Conservation (phyloP, 306 rosid species). For the Trifolium pratense region DNA sequence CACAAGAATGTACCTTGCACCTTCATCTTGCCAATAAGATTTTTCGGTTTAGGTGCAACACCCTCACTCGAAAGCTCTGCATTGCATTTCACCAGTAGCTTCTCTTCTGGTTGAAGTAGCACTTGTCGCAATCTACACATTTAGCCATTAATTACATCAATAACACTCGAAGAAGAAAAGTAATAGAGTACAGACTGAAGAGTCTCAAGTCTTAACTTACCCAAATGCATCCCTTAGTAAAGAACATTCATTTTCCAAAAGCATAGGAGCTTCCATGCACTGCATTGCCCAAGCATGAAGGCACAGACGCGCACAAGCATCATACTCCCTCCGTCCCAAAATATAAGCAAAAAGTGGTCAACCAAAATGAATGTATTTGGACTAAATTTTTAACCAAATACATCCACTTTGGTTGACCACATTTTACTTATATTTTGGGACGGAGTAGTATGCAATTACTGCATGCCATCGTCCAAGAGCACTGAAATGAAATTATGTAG, state of each 20-base stretch:
- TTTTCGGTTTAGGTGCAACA: slow-evolving; percentile 85
- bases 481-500: slow-evolving; percentile 57
- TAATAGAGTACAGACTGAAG: slow-evolving; percentile 31
- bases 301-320: slow-evolving; percentile 95
- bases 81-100: slow-evolving; percentile 74
- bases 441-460: slow-evolving; percentile 85
- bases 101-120: slow-evolving; percentile 91
- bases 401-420: too few relatives aligned
- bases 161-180: background rate
- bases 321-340: too few relatives aligned
- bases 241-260: slow-evolving; percentile 92
- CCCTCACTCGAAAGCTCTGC: slow-evolving; percentile 79
- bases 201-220: slow-evolving; percentile 56
- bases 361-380: too few relatives aligned
- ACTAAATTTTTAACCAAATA: too few relatives aligned
- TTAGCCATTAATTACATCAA: slow-evolving; percentile 20
- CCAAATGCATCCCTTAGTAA: slow-evolving; percentile 84
- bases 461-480: slow-evolving; percentile 96
- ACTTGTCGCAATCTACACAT: slow-evolving; percentile 76
- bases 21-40: slow-evolving; percentile 90
- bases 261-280: slow-evolving; percentile 97
- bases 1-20: slow-evolving; percentile 79
- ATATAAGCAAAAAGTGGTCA: too few relatives aligned
- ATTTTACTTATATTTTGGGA: too few relatives aligned
- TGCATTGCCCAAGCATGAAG: slow-evolving; percentile 99